Conservation (phyloP, 1,284 basidiomycete species). For the Naganishia cerealis region DNA sequence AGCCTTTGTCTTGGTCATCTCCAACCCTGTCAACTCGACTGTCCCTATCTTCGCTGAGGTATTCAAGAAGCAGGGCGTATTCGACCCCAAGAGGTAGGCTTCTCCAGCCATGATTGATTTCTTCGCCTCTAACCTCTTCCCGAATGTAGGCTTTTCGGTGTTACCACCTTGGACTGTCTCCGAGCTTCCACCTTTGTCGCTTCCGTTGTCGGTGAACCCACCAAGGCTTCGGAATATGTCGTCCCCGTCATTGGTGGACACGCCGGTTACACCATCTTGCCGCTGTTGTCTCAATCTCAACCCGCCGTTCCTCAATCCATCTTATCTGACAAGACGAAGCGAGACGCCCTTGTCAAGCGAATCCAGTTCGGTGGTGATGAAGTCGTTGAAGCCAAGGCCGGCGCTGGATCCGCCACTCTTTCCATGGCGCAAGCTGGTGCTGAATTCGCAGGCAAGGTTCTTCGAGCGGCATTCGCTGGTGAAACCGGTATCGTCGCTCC, state of each 20-base stretch:
- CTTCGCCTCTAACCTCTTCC: neutral
- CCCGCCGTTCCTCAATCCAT: conserved; percentile 42
- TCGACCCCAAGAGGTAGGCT: conserved; percentile 79
- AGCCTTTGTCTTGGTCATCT: conserved; percentile 91
- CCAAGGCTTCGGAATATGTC: conserved; percentile 58
- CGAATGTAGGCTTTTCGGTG: conserved; percentile 79
- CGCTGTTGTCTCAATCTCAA: conserved; percentile 87
- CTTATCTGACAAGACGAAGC: conserved; percentile 61
- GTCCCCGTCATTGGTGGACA: conserved; percentile 91
- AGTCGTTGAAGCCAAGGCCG: conserved; percentile 89
- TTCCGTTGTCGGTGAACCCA: conserved; percentile 66
- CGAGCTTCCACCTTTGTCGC: conserved; percentile 93
- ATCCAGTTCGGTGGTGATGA: conserved; percentile 97
- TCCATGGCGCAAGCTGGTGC: conserved; percentile 92
- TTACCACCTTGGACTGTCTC: conserved; percentile 96
- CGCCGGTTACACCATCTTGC: conserved; percentile 94
- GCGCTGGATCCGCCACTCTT: conserved; percentile 79
- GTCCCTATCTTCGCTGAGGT: conserved; percentile 96
- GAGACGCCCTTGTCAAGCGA: conserved; percentile 69
- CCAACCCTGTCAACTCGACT: conserved; percentile 95
- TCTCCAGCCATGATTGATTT: neutral
- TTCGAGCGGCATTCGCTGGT: conserved; percentile 76
- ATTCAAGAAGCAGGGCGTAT: conserved; percentile 87
- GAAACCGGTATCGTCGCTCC: conserved; percentile 81
- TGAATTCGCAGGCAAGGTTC: conserved; percentile 78